These are phyloP conservation scores for Collybia nuda DNA, from an alignment of 768 basidiomycete genomes.

Conservation along the genomic window DNA sequence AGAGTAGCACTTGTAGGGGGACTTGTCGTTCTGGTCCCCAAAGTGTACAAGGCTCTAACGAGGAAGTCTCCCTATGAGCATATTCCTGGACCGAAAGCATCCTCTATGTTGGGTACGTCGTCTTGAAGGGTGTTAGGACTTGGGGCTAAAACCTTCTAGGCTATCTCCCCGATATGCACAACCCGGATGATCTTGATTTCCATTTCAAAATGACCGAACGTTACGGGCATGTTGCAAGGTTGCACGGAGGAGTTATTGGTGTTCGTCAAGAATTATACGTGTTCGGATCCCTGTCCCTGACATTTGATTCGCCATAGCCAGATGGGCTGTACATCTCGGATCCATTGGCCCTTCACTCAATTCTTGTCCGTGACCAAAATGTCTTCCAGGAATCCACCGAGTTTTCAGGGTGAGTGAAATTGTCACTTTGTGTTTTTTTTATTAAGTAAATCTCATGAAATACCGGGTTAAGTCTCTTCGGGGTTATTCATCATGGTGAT, in stretches of 20 bases:
- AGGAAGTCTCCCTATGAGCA: constrained; percentile 8
- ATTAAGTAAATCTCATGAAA: neutral
- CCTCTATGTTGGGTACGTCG: constrained; percentile 11
- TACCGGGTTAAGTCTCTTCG: constrained; percentile 18
- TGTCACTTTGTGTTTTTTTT: neutral
- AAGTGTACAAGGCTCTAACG: too few relatives aligned
- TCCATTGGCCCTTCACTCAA: constrained; percentile 20
- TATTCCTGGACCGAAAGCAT: constrained; percentile 13
- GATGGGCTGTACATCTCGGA: constrained; percentile 25
- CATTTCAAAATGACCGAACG: constrained; percentile 21
- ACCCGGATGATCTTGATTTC: constrained; percentile 15
- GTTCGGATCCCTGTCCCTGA: neutral
- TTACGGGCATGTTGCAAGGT: constrained; percentile 19
- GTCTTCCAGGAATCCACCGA: constrained; percentile 23
- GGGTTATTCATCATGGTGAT: constrained; percentile 22
- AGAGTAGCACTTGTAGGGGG: too few relatives aligned
- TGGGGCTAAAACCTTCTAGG: constrained; percentile 7
- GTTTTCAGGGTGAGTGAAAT: constrained; percentile 17
- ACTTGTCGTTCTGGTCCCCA: too few relatives aligned
- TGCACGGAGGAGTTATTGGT: constrained; percentile 17
- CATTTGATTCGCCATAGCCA: constrained; percentile 4
- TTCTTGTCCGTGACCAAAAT: constrained; percentile 20
- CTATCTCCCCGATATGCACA: constrained; percentile 20
- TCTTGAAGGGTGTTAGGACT: neutral
- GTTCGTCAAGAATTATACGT: constrained; percentile 3